A percentile compares a stretch with the other conserved stretches of the same genome.
Conservation (phyloP, 306 rosid genomes). For the Rosa persica region DNA sequence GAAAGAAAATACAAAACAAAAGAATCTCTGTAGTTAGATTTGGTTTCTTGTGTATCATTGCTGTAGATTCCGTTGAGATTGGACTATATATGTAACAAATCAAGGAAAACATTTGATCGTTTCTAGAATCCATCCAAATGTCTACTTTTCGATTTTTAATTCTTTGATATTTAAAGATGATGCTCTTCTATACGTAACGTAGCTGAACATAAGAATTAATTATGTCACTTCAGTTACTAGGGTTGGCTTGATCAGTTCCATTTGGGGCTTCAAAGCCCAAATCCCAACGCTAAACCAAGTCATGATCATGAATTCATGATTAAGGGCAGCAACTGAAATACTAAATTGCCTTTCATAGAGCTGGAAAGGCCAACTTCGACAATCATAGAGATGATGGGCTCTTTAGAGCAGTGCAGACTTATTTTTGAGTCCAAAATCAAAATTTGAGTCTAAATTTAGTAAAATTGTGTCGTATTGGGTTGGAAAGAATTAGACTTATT, state of each 20-base stretch:
- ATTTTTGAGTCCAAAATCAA: too few species aligned
- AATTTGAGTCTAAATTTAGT: too few species aligned
- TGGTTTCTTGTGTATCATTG: not conserved
- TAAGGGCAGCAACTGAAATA: not conserved
- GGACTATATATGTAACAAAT: not conserved
- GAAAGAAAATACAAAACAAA: not conserved
- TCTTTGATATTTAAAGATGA: too few species aligned
- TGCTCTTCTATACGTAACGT: too few species aligned
- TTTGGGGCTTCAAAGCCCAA: not conserved
- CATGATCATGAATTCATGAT: not conserved
- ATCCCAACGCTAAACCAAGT: not conserved
- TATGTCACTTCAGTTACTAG: not conserved
- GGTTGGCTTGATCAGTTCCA: too few species aligned
- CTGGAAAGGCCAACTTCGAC: too few species aligned
- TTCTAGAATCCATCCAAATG: not conserved
- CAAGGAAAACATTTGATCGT: not conserved
- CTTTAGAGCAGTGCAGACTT: not conserved
- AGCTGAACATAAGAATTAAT: not conserved
- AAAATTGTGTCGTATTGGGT: too few species aligned
- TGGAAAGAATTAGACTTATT: too few species aligned
- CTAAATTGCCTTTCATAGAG: not conserved
- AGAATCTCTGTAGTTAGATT: not conserved
- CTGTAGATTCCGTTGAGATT: not conserved
- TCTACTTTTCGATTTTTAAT: too few species aligned
- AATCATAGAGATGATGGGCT: not conserved